These are phyloP conservation scores for Umbelopsis sp. DNA, from an alignment of 192 early-diverging fungal species.

Conservation along the genomic window DNA sequence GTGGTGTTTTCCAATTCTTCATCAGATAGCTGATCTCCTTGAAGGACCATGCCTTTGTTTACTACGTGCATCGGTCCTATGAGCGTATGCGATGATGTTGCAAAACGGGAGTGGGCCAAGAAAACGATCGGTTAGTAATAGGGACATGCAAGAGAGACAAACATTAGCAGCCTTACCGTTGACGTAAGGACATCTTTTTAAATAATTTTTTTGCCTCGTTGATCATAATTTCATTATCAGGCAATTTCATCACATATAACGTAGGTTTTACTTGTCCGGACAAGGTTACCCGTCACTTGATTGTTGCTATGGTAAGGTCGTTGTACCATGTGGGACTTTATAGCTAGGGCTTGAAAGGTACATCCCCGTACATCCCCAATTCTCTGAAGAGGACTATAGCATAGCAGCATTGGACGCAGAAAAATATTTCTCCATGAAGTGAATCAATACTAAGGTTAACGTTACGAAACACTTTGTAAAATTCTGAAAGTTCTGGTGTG, in stretches of 20 bases:
- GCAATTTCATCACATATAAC: not conserved
- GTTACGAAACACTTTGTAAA: not conserved
- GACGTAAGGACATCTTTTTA: not conserved
- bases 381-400: not conserved
- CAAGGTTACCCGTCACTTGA: not conserved
- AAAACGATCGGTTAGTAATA: too few relatives aligned
- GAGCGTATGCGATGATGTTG: too few relatives aligned
- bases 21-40: not conserved
- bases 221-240: not conserved
- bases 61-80: not conserved
- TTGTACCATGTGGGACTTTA: not conserved
- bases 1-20: not conserved
- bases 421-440: not conserved
- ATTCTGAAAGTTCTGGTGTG: not conserved
- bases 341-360: slow-evolving; percentile 3
- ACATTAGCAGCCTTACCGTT: not conserved
- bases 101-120: too few relatives aligned
- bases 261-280: not conserved
- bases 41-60: not conserved
- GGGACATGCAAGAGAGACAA: not conserved
- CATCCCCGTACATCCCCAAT: not conserved
- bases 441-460: not conserved
- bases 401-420: not conserved
- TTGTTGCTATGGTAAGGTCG: not conserved
- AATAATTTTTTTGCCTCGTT: not conserved